Conservation (phyloP, 2,329 filamentous ascomycete genomes). For the Trichoderma atrobrunneum region DNA sequence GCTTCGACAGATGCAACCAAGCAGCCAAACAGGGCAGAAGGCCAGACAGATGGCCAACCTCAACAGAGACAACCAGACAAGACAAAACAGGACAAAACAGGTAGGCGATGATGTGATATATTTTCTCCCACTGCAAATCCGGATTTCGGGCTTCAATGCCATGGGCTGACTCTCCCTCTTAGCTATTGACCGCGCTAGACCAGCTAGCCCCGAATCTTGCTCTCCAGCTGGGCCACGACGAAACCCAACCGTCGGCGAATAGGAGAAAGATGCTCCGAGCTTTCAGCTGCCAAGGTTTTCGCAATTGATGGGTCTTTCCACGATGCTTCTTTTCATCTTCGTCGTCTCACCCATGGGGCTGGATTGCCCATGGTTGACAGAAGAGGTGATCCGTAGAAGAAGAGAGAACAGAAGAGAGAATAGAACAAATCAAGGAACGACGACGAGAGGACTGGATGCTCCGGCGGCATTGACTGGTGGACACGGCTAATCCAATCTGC, state of each 20-base stretch:
- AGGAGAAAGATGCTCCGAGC: background rate
- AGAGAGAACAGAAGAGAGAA: background rate
- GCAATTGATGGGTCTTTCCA: background rate
- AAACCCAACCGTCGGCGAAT: slow-evolving; percentile 7
- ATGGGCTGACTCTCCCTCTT: slow-evolving; percentile 3
- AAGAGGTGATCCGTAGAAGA: background rate
- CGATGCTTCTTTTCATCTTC: background rate
- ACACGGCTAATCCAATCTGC: background rate
- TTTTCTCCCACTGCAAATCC: background rate
- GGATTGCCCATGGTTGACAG: background rate
- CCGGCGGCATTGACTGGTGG: slow-evolving; percentile 1
- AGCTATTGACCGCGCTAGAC: slow-evolving; percentile 10
- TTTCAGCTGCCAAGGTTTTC: background rate
- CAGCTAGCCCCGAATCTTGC: slow-evolving; percentile 9
- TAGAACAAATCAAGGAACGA: background rate
- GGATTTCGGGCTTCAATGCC: background rate
- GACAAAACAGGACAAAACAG: background rate
- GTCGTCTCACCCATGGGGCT: background rate
- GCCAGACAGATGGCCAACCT: background rate
- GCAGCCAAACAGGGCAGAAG: background rate
- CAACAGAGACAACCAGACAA: background rate
- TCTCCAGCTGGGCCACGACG: slow-evolving; percentile 9
- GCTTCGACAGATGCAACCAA: background rate
- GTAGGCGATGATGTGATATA: background rate
- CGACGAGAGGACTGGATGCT: background rate